Evolutionary conservation across 768 basidiomycete species (phyloP).

Genomic region (Tephrocybe sp.): DNA sequence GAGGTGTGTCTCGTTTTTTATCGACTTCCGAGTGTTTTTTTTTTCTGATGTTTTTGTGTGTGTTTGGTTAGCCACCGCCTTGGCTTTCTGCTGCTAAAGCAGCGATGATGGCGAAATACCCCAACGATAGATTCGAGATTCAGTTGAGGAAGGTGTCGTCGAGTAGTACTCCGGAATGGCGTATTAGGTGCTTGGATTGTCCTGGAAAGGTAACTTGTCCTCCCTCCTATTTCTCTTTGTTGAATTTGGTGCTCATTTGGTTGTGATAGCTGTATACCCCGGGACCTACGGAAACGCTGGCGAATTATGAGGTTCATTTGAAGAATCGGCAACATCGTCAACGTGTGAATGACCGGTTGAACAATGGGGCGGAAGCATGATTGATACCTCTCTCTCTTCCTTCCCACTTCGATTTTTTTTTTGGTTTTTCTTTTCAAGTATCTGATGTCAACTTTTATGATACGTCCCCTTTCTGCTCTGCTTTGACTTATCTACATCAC

Average conservation of each 20-base stretch:
- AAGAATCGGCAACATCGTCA: conserved; percentile 79
- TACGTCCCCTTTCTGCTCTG: too few species aligned
- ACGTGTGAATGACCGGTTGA: conserved; percentile 62
- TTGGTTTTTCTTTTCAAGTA: neutral
- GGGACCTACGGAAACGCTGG: conserved; percentile 81
- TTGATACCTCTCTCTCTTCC: neutral
- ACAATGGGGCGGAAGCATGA: conserved; percentile 20
- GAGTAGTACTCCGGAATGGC: conserved; percentile 74
- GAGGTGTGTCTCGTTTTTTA: conserved; percentile 16
- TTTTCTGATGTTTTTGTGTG: neutral
- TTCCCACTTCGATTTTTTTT: neutral
- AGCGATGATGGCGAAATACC: conserved; percentile 67
- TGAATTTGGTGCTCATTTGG: too few species aligned
- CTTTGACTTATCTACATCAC: too few species aligned
- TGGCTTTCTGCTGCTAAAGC: conserved; percentile 75
- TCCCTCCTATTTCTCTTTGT: too few species aligned
- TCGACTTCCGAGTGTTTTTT: too few species aligned
- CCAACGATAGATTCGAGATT: conserved; percentile 80
- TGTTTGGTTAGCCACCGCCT: conserved; percentile 47
- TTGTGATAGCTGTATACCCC: conserved; percentile 78
- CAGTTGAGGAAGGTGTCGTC: conserved; percentile 59
- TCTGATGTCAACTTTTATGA: too few species aligned
- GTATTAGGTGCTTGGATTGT: conserved; percentile 88
- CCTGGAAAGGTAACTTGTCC: conserved; percentile 74
- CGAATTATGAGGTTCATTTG: conserved; percentile 92